These are phyloP conservation scores for Pythium pyrilobum DNA, from an alignment of 352 stramenopile genomes.

Conservation along the genomic window DNA sequence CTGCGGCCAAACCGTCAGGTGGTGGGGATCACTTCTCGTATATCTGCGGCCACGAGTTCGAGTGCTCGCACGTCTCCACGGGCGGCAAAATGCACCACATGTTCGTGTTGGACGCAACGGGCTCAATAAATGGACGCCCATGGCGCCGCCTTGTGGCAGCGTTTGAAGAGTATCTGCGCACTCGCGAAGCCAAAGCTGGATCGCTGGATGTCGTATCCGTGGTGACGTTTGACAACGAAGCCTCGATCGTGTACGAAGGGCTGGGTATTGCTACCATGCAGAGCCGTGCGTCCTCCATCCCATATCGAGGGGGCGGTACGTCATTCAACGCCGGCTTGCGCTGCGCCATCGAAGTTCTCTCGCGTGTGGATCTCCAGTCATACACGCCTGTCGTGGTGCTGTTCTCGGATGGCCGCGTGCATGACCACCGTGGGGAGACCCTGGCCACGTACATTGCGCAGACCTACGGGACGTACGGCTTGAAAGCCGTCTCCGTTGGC, in stretches of 20 bases:
- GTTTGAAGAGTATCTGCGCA: slow-evolving; percentile 59
- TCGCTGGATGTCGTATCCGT: slow-evolving; percentile 65
- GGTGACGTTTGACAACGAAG: slow-evolving; percentile 52
- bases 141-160: slow-evolving; percentile 54
- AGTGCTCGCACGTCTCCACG: slow-evolving; percentile 53
- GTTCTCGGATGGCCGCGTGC: slow-evolving; percentile 68
- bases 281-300: slow-evolving; percentile 16
- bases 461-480: slow-evolving; percentile 50
- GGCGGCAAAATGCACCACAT: slow-evolving; percentile 65
- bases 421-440: slow-evolving; percentile 37
- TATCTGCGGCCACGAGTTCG: slow-evolving; percentile 64
- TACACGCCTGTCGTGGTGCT: slow-evolving; percentile 77
- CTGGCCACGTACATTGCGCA: slow-evolving; percentile 45
- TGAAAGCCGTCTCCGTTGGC: slow-evolving; percentile 61
- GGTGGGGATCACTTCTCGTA: slow-evolving; percentile 48
- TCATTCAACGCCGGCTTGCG: slow-evolving; percentile 48
- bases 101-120: slow-evolving; percentile 73
- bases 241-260: slow-evolving; percentile 44
- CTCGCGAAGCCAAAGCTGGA: slow-evolving; percentile 49
- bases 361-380: slow-evolving; percentile 45
- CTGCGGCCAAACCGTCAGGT: slow-evolving; percentile 18
- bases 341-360: slow-evolving; percentile 60
- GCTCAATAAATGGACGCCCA: slow-evolving; percentile 58
- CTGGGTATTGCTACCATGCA: slow-evolving; percentile 42
- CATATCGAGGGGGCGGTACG: slow-evolving; percentile 44